Conservation (phyloP, 176 grass and related monocot genomes). For the Metroxylon sagu region DNA sequence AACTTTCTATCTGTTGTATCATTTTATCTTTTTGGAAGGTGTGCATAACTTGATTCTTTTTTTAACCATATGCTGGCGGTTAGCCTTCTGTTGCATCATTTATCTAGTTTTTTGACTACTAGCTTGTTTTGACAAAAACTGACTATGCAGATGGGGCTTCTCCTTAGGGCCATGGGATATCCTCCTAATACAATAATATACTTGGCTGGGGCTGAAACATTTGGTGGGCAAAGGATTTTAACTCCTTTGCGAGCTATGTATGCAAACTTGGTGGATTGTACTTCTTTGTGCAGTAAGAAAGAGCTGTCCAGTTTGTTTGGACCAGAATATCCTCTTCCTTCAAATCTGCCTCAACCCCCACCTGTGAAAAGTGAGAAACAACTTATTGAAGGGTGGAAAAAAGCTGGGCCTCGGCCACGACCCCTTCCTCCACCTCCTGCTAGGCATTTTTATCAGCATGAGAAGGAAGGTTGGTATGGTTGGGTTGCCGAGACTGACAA, state of each 20-base stretch:
- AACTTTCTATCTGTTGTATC: too few species aligned
- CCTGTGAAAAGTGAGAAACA: conserved; percentile 55
- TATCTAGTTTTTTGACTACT: too few species aligned
- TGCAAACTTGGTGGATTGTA: conserved; percentile 73
- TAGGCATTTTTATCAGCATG: conserved; percentile 84
- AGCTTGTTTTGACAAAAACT: too few species aligned
- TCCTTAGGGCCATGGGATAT: conserved; percentile 88
- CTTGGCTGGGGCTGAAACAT: conserved; percentile 87
- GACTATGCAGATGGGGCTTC: conserved; percentile 59
- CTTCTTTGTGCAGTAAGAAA: conserved; percentile 59
- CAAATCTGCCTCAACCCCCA: conserved; percentile 47
- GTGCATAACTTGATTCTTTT: too few species aligned
- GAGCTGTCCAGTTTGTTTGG: conserved; percentile 68
- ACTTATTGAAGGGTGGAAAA: conserved; percentile 89
- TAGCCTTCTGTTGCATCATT: too few species aligned
- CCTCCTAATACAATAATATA: conserved; percentile 83
- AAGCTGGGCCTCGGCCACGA: conserved; percentile 68
- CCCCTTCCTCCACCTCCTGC: conserved; percentile 86
- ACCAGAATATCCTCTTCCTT: conserved; percentile 59
- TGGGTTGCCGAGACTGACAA: conserved; percentile 81
- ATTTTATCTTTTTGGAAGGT: too few species aligned
- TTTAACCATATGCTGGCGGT: too few species aligned
- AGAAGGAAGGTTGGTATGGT: conserved; percentile 98
- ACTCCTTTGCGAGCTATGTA: conserved; percentile 87
- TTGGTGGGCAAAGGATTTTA: conserved; percentile 85